Conservation (phyloP, 257 asterid genomes). For the Rehmannia glutinosa region DNA sequence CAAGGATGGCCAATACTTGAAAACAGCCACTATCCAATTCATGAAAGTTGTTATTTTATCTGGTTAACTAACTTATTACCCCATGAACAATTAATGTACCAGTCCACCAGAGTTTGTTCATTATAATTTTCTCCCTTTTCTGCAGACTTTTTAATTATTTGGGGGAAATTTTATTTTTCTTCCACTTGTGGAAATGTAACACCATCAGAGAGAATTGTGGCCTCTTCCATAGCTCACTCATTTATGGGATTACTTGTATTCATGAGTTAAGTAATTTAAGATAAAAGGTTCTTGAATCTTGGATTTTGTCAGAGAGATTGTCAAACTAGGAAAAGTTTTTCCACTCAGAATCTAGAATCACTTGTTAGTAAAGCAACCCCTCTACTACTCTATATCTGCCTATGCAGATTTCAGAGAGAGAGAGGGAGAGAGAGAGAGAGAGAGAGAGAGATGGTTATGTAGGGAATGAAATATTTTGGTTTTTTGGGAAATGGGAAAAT, state of each 20-base stretch:
- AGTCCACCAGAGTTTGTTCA: background rate
- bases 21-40: background rate
- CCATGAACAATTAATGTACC: background rate
- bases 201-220: slow-evolving; percentile 13
- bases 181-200: slow-evolving; percentile 28
- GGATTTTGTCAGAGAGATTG: slow-evolving; percentile 16
- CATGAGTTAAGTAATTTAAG: slow-evolving; percentile 18
- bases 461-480: background rate
- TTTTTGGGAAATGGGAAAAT: slow-evolving; percentile 25
- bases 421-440: slow-evolving; percentile 13
- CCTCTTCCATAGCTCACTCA: slow-evolving; percentile 8
- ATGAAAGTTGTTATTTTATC: slow-evolving; percentile 17
- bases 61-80: background rate
- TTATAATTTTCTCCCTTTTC: background rate
- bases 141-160: slow-evolving; percentile 20
- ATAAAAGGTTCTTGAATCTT: slow-evolving; percentile 29
- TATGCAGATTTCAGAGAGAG: background rate
- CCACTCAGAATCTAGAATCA: slow-evolving; percentile 31
- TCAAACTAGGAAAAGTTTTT: slow-evolving; percentile 21
- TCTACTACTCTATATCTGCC: slow-evolving; percentile 17
- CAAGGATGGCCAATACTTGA: too few relatives aligned
- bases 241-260: slow-evolving; percentile 21
- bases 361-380: slow-evolving; percentile 54
- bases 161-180: slow-evolving; percentile 1
- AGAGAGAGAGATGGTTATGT: background rate